Conservation (phyloP, 2,329 filamentous ascomycete species). For the Elsinoe arachidis region DNA sequence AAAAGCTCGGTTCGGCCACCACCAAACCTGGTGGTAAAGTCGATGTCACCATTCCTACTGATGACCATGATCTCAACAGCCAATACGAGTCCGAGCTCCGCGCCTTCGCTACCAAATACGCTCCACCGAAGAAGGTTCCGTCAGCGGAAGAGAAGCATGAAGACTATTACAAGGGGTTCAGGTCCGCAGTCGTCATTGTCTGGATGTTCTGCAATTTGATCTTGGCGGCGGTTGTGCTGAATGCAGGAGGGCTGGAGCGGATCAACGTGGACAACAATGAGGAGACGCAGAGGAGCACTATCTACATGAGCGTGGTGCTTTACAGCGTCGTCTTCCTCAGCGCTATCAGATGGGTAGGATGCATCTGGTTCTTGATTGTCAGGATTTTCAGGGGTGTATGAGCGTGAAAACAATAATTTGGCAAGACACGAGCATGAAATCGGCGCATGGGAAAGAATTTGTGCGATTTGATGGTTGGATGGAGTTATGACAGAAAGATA, state of each 20-base stretch:
- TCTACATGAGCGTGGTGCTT: constrained; percentile 79
- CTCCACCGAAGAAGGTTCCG: constrained; percentile 58
- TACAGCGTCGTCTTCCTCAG: constrained; percentile 83
- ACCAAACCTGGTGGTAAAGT: constrained; percentile 94
- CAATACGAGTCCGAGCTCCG: constrained; percentile 82
- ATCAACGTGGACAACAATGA: constrained; percentile 24
- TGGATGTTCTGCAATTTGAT: constrained; percentile 98
- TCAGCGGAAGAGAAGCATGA: constrained; percentile 72
- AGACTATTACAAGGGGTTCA: constrained; percentile 96
- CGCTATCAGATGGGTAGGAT: constrained; percentile 78
- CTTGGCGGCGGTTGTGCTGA: constrained; percentile 76
- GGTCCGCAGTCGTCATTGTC: constrained; percentile 79
- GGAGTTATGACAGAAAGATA: constrained; percentile 8
- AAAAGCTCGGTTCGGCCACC: constrained; percentile 78
- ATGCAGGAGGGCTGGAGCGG: constrained; percentile 67
- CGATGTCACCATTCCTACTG: constrained; percentile 74
- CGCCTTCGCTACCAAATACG: constrained; percentile 65
- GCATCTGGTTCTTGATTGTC: constrained; percentile 85
- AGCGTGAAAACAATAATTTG: background rate
- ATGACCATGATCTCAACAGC: constrained; percentile 88
- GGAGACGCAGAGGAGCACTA: constrained; percentile 52
- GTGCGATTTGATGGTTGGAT: background rate
- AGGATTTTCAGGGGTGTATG: constrained; percentile 60
- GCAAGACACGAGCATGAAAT: background rate
- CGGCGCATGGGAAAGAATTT: background rate